phyloP scores from a whole-genome alignment of 805 yeast species.

The Saccharomycopsis schoenii region DNA sequence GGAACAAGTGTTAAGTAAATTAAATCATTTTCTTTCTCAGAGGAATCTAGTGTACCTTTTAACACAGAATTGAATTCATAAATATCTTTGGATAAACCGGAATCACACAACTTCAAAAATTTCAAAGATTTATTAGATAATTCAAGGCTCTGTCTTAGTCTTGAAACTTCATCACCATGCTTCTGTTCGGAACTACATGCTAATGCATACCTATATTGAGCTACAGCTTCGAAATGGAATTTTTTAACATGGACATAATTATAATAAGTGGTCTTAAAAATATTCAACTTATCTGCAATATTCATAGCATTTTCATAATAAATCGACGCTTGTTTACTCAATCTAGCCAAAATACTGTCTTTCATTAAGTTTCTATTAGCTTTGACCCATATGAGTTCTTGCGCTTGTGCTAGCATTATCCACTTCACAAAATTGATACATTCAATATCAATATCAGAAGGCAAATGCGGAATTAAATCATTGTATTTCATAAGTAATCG shows the following conservation, averaged over 20 bases:
- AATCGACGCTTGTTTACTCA: slow-evolving; percentile 53
- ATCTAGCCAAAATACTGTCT: slow-evolving; percentile 50
- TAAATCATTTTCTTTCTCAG: slow-evolving; percentile 74
- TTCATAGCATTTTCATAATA: slow-evolving; percentile 41
- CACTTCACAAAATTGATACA: slow-evolving; percentile 41
- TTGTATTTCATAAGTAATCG: slow-evolving; percentile 17
- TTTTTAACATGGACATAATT: slow-evolving; percentile 49
- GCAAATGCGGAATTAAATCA: slow-evolving; percentile 17
- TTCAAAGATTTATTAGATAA: slow-evolving; percentile 30
- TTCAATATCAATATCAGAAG: slow-evolving; percentile 25
- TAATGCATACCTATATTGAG: slow-evolving; percentile 53
- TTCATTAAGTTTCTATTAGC: slow-evolving; percentile 44
- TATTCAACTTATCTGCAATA: slow-evolving; percentile 29
- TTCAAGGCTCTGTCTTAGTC: slow-evolving; percentile 35
- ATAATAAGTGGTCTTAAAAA: slow-evolving; percentile 52
- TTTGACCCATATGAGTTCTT: slow-evolving; percentile 76
- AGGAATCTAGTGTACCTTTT: slow-evolving; percentile 34
- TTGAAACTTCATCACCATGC: slow-evolving; percentile 65
- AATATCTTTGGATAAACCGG: slow-evolving; percentile 35
- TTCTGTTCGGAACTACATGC: slow-evolving; percentile 37
- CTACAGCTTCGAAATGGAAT: slow-evolving; percentile 61
- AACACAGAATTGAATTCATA: slow-evolving; percentile 39
- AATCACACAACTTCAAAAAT: slow-evolving; percentile 27
- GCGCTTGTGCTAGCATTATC: slow-evolving; percentile 74
- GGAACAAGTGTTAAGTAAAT: slow-evolving; percentile 67